Percentiles rank a stretch among this genome's conserved stretches.
phyloP scores from a whole-genome alignment of 225 moss, liverwort and hornwort species.

The Sphagnum tenellum region DNA sequence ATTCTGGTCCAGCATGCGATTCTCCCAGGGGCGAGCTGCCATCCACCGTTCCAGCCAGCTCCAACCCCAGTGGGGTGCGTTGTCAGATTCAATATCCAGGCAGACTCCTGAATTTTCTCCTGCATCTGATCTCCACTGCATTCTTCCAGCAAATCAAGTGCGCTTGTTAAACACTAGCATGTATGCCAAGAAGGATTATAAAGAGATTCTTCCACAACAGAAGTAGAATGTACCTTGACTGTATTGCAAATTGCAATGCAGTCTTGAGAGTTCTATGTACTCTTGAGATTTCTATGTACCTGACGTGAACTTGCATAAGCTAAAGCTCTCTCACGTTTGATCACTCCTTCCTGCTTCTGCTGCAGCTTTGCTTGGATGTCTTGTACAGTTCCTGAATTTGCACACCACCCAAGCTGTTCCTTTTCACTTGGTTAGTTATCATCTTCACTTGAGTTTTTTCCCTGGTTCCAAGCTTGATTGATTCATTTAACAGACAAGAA shows the following conservation, averaged over 20 bases:
- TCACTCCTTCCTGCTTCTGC: conserved; percentile 74
- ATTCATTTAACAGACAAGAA: too few species aligned
- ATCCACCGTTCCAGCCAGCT: conserved; percentile 98
- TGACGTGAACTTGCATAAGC: conserved; percentile 78
- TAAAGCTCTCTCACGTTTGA: conserved; percentile 79
- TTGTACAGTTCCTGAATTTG: conserved; percentile 46
- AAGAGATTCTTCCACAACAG: too few species aligned
- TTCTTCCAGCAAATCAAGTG: too few species aligned
- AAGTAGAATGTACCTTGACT: too few species aligned
- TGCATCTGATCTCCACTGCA: conserved; percentile 62
- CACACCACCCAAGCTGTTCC: conserved; percentile 66
- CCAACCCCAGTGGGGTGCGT: conserved; percentile 82
- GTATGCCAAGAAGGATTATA: too few species aligned
- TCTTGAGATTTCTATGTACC: conserved; percentile 12
- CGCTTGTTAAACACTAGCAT: too few species aligned
- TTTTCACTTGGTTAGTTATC: too few species aligned
- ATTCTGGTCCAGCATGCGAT: conserved; percentile 34
- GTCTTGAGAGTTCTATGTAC: conserved; percentile 9
- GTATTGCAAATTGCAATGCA: too few species aligned
- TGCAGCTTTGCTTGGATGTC: conserved; percentile 73
- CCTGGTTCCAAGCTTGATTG: too few species aligned
- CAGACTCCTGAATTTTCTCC: conserved; percentile 40
- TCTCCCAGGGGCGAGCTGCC: conserved; percentile 90
- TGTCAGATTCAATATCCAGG: conserved; percentile 63
- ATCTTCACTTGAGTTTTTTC: too few species aligned